These are phyloP conservation scores for Fusarium foetens DNA, from an alignment of 2,329 filamentous ascomycete genomes.

Conservation along the genomic window DNA sequence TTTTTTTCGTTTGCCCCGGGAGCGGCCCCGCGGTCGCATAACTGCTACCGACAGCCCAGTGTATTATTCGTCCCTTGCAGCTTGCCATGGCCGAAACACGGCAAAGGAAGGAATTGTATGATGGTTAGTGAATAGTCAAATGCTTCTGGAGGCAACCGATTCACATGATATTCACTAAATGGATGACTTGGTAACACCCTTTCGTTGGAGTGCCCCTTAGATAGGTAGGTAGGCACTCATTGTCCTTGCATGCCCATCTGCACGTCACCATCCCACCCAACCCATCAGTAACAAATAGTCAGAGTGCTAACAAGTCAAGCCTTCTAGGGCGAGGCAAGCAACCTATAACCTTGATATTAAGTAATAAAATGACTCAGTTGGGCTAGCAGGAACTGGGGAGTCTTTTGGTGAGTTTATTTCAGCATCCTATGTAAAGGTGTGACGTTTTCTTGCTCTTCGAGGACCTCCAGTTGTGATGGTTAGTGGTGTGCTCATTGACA, in stretches of 20 bases:
- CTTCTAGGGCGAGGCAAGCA: background rate
- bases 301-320: conserved; percentile 3
- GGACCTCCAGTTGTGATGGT: background rate
- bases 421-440: background rate
- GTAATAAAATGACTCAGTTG: background rate
- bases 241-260: conserved; percentile 3
- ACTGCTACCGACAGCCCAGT: background rate
- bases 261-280: conserved; percentile 7
- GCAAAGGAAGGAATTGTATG: background rate
- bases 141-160: background rate
- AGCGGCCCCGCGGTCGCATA: conserved; percentile 19
- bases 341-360: background rate
- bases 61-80: background rate
- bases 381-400: background rate
- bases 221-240: background rate
- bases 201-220: background rate
- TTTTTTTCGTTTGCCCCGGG: background rate
- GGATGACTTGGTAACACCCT: background rate
- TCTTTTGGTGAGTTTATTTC: background rate
- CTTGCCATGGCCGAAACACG: conserved; percentile 14
- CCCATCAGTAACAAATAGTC: background rate
- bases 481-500: background rate
- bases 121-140: background rate
- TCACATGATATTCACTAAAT: background rate
- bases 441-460: background rate